Evolutionary conservation across 176 grass and related monocot species (phyloP).

Genomic region (Triticum turgidum): DNA sequence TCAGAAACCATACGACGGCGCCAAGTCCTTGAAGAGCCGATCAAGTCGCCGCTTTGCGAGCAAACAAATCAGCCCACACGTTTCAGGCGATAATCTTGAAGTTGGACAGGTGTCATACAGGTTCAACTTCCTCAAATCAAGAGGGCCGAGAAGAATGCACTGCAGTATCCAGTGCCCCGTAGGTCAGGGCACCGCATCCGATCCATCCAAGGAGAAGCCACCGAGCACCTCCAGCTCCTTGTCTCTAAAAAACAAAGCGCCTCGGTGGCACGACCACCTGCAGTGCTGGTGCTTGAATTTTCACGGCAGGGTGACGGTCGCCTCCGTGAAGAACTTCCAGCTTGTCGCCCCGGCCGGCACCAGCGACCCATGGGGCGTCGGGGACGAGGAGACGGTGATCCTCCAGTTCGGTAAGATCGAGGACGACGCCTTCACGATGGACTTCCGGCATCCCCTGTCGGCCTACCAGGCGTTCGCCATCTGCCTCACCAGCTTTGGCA

Average conservation of each 20-base stretch:
- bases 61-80: slow-evolving; percentile 90
- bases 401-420: slow-evolving; percentile 95
- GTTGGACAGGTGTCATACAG: slow-evolving; percentile 74
- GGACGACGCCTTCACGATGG: slow-evolving; percentile 85
- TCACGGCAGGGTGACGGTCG: slow-evolving; percentile 80
- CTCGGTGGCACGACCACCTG: slow-evolving; percentile 88
- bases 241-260: slow-evolving; percentile 84
- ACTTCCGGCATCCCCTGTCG: slow-evolving; percentile 86
- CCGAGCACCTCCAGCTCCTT: slow-evolving; percentile 7
- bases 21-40: slow-evolving; percentile 65
- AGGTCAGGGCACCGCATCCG: slow-evolving; percentile 8
- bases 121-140: slow-evolving; percentile 94
- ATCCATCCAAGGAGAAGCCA: slow-evolving; percentile 30
- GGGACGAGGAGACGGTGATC: slow-evolving; percentile 77
- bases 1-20: slow-evolving; percentile 50
- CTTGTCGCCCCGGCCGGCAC: slow-evolving; percentile 49
- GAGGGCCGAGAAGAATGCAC: slow-evolving; percentile 92
- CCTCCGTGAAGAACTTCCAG: slow-evolving; percentile 96
- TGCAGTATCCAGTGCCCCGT: slow-evolving; percentile 71
- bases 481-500: slow-evolving; percentile 95
- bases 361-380: slow-evolving; percentile 38
- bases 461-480: slow-evolving; percentile 95
- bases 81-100: slow-evolving; percentile 57
- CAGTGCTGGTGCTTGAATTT: slow-evolving; percentile 99
- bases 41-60: slow-evolving; percentile 68